Evolutionary conservation across 495 filamentous ascomycete species (phyloP).

Genomic region (Penicillium crystallinum): DNA sequence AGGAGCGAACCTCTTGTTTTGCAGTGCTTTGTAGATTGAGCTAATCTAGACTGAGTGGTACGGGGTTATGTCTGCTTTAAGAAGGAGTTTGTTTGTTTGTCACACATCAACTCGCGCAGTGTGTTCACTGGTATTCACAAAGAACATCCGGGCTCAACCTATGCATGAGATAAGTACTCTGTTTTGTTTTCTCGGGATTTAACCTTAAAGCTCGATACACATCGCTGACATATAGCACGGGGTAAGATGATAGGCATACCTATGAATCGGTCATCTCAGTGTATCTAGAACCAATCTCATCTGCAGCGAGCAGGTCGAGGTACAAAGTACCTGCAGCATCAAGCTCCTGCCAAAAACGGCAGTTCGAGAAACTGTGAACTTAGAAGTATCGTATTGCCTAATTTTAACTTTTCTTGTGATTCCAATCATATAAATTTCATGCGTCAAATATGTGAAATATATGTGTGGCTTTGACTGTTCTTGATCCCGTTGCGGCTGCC

Average conservation of each 20-base stretch:
- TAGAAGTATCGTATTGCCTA: not conserved
- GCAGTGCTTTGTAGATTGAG: not conserved
- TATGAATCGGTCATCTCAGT: not conserved
- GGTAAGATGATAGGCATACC: not conserved
- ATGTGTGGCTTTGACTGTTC: not conserved
- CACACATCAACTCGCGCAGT: not conserved
- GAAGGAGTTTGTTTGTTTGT: not conserved
- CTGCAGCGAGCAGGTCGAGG: not conserved
- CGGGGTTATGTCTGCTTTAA: not conserved
- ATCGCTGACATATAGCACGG: not conserved
- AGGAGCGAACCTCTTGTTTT: not conserved
- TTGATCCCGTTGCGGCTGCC: not conserved
- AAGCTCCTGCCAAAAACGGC: slow-evolving; percentile 1
- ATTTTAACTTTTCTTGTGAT: not conserved
- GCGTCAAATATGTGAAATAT: not conserved
- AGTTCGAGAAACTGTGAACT: not conserved
- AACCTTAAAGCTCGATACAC: not conserved
- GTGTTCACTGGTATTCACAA: not conserved
- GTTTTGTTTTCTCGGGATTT: not conserved
- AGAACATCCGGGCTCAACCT: not conserved
- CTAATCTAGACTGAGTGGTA: not conserved
- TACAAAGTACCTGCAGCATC: not conserved
- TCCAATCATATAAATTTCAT: not conserved
- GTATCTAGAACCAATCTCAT: slow-evolving; percentile 2
- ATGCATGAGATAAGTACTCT: not conserved